phyloP scores from a whole-genome alignment of 2,329 filamentous ascomycete species.

The Botrytis elliptica region DNA sequence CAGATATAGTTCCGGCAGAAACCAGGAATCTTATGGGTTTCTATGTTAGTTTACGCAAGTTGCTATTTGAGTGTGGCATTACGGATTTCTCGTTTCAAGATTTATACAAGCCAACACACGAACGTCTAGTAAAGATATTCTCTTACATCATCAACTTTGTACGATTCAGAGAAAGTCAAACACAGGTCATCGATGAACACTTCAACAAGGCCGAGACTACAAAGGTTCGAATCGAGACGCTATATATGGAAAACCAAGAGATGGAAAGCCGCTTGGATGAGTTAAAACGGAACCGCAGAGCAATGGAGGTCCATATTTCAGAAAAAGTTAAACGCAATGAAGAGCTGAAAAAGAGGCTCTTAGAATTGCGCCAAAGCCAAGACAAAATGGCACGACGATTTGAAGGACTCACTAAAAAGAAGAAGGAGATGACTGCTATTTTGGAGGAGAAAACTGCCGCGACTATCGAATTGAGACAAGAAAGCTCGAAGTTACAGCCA shows the following conservation, averaged over 20 bases:
- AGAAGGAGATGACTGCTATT: slow-evolving; percentile 68
- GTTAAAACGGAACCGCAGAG: slow-evolving; percentile 74
- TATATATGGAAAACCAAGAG: slow-evolving; percentile 83
- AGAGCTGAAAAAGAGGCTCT: slow-evolving; percentile 76
- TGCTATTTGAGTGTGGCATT: slow-evolving; percentile 86
- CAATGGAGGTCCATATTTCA: slow-evolving; percentile 76
- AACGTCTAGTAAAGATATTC: slow-evolving; percentile 90
- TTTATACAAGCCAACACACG: slow-evolving; percentile 85
- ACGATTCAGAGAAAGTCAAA: slow-evolving; percentile 91
- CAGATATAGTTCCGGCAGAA: slow-evolving; percentile 81
- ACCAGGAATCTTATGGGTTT: slow-evolving; percentile 95
- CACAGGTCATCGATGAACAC: slow-evolving; percentile 83
- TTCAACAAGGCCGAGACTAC: slow-evolving; percentile 87
- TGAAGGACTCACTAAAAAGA: slow-evolving; percentile 79
- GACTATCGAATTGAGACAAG: slow-evolving; percentile 71
- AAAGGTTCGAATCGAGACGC: slow-evolving; percentile 80
- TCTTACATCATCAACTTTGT: slow-evolving; percentile 99
- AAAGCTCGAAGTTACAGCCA: slow-evolving; percentile 83
- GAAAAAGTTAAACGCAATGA: slow-evolving; percentile 86
- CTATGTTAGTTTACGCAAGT: slow-evolving; percentile 76
- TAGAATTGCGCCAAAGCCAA: slow-evolving; percentile 79
- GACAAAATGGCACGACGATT: slow-evolving; percentile 79
- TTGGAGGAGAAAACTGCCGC: slow-evolving; percentile 71
- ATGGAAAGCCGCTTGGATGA: slow-evolving; percentile 78
- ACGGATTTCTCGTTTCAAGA: slow-evolving; percentile 93